phyloP scores from a whole-genome alignment of 352 stramenopile species.

The Phytopythium montanum region DNA sequence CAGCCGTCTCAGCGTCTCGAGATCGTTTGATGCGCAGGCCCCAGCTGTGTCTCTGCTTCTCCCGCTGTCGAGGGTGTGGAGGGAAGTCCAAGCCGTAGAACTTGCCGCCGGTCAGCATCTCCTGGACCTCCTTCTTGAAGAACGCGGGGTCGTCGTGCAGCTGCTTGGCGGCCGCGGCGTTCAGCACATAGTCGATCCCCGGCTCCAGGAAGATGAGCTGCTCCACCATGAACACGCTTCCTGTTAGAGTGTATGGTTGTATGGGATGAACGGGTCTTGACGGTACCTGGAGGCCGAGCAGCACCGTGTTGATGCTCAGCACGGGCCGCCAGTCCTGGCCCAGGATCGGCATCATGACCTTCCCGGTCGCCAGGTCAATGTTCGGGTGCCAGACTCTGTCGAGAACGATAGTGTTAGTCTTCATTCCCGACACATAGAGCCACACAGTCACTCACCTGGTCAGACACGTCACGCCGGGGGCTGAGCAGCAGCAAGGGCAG shows the following conservation, averaged over 20 bases:
- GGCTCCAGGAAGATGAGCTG: slow-evolving; percentile 83
- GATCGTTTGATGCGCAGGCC: slow-evolving; percentile 50
- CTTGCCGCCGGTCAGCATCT: slow-evolving; percentile 57
- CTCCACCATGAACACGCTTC: not conserved
- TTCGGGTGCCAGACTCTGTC: slow-evolving; percentile 84
- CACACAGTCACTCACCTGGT: slow-evolving; percentile 38
- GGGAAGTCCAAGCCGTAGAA: slow-evolving; percentile 68
- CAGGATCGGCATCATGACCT: slow-evolving; percentile 86
- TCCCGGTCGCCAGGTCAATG: slow-evolving; percentile 66
- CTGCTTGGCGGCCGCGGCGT: slow-evolving; percentile 44
- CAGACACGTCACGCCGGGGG: slow-evolving; percentile 63
- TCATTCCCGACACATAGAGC: not conserved
- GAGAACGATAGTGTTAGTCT: slow-evolving; percentile 11
- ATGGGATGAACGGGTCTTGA: not conserved
- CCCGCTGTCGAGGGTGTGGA: slow-evolving; percentile 47
- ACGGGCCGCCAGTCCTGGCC: slow-evolving; percentile 83
- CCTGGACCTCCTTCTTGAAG: slow-evolving; percentile 56
- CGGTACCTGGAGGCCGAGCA: slow-evolving; percentile 74
- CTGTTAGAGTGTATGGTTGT: not conserved
- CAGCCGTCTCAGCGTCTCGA: slow-evolving; percentile 30
- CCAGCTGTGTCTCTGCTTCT: slow-evolving; percentile 46
- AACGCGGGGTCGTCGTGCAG: slow-evolving; percentile 38
- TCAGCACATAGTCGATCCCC: slow-evolving; percentile 66
- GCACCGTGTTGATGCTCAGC: slow-evolving; percentile 82
- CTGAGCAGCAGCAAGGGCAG: slow-evolving; percentile 22